These are phyloP conservation scores for Ogataea ganodermae DNA, from an alignment of 805 yeast species.

Conservation along the genomic window DNA sequence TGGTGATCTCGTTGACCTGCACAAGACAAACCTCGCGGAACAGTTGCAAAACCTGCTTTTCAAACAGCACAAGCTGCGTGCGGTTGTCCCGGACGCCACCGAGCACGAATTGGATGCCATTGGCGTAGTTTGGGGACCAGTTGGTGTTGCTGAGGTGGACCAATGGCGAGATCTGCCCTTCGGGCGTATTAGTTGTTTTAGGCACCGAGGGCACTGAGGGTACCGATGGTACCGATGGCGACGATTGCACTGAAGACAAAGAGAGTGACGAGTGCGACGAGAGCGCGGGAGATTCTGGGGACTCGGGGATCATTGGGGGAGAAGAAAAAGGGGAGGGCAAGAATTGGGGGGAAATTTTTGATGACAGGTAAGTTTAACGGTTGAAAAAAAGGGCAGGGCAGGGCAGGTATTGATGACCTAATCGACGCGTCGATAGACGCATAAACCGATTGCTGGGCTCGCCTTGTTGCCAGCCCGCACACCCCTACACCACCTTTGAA, in stretches of 20 bases:
- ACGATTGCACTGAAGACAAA: neutral
- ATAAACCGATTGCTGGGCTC: no score
- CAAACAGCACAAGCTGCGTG: slow-evolving; percentile 8
- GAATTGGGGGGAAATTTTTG: no score
- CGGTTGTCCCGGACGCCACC: slow-evolving; percentile 9
- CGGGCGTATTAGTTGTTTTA: no score
- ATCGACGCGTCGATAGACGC: no score
- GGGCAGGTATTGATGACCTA: neutral
- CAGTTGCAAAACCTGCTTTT: slow-evolving; percentile 6
- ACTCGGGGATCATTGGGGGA: neutral
- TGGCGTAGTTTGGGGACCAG: slow-evolving; percentile 20
- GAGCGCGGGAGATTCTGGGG: no score
- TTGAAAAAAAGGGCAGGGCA: neutral
- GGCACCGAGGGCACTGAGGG: no score
- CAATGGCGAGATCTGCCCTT: neutral
- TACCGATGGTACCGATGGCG: no score
- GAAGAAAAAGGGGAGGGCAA: neutral
- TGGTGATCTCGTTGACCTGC: slow-evolving; percentile 2
- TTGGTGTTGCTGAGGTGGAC: slow-evolving; percentile 15
- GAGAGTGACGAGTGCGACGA: no score
- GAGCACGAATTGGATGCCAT: slow-evolving; percentile 14
- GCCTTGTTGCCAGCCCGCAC: no score
- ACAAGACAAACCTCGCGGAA: slow-evolving; percentile 6
- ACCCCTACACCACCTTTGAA: no score
- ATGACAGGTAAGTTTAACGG: no score